Evolutionary conservation across 73 alveolate genomes (phyloP), one percentile per base, ranked within the genome.

Genomic region (Paramecium pentaurelia): DNA sequence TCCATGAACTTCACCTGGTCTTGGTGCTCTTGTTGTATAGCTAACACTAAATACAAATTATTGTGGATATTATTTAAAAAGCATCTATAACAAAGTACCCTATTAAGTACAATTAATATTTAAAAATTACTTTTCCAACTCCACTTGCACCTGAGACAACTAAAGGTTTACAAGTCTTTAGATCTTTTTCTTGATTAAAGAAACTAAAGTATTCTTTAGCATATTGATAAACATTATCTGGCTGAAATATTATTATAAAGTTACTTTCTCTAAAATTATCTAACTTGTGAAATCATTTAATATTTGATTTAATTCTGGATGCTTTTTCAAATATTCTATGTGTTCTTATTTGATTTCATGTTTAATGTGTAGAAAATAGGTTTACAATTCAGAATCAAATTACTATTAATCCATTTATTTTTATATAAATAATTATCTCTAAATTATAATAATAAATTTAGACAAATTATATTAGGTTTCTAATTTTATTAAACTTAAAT

Each of bases 111-210:
- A 42, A 75, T 38, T 20, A 4, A 75, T 75, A 54, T 4, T 11
- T 54, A 18, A 7, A 22, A 22, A 38, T 36, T 75, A 75, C 91
- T 42, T 96, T 95, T 40, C 98, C 98, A 0, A 95, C 99, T 51
- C 98, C 99, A 37, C 97, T 93, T 18, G 99, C 97, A 16, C 99
- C 99, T 36, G 96, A 92, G 8, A 96, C 88, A 75, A 96, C 38
- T 73, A 73, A 73, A 5, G 87, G 87, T 11, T 73, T 73, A 73
- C 38, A 27, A 44, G 88, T 44, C 71, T 40, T 37, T 0, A 42
- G 45, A 54, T 75, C 93, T 40, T 86, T 86, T 22, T 86, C 86
- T 44, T 86, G 30, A 86, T 86, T 86, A 16, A 86, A 86, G 71
- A 86, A 86, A 58, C 88, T 44, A 14, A 86, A 68, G 20, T 86